Percentiles rank a stretch among this genome's conserved stretches.
Conservation (phyloP, 1,284 basidiomycete genomes). For the Moniliella sp. region DNA sequence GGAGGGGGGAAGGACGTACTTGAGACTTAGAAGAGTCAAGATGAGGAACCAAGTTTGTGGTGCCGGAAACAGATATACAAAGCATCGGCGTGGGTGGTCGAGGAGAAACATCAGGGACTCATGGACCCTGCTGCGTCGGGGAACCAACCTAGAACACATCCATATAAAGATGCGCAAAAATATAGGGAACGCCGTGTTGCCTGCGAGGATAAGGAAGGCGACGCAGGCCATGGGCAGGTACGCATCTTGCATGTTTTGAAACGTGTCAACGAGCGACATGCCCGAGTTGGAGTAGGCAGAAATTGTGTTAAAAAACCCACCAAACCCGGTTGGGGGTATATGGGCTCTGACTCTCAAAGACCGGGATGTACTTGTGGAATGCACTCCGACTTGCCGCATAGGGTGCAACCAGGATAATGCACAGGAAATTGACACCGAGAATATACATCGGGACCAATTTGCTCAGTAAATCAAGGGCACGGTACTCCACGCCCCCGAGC, state of each 20-base stretch:
- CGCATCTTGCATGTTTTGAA: conserved; percentile 60
- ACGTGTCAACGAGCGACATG: conserved; percentile 61
- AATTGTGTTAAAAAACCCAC: not conserved
- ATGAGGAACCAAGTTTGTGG: conserved; percentile 74
- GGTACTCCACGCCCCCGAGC: conserved; percentile 78
- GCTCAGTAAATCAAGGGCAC: conserved; percentile 56
- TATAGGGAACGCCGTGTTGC: conserved; percentile 54
- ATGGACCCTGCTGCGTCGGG: conserved; percentile 44
- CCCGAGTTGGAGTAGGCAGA: conserved; percentile 60
- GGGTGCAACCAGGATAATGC: conserved; percentile 21
- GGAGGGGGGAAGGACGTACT: no score
- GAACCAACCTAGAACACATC: conserved; percentile 49
- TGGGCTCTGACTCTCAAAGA: conserved; percentile 18
- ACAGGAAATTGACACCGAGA: conserved; percentile 7
- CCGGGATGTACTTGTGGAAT: conserved; percentile 12
- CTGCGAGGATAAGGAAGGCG: conserved; percentile 54
- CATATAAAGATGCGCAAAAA: conserved; percentile 39
- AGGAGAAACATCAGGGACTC: conserved; percentile 77
- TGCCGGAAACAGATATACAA: conserved; percentile 83
- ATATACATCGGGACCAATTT: conserved; percentile 20
- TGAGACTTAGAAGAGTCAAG: conserved; percentile 47
- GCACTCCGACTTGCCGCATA: conserved; percentile 17
- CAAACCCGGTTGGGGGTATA: conserved; percentile 30
- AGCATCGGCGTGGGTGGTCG: conserved; percentile 82
- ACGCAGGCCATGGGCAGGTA: conserved; percentile 53